Evolutionary conservation across 768 basidiomycete species (phyloP).

Genomic region (Rhizopogon vinicolor): DNA sequence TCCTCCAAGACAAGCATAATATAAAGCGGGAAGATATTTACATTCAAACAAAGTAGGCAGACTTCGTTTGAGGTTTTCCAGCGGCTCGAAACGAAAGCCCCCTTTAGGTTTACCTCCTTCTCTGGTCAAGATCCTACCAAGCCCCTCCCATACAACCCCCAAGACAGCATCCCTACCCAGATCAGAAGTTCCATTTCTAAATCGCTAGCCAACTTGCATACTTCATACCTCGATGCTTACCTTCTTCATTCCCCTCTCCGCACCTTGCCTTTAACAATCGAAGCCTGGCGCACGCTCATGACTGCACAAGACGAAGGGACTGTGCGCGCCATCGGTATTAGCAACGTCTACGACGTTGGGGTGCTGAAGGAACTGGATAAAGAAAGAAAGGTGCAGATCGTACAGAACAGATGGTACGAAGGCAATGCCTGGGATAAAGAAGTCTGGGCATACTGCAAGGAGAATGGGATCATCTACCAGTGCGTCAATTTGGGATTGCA

Average conservation of each 20-base stretch:
- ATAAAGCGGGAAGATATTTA: constrained; percentile 68
- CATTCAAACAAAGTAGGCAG: constrained; percentile 71
- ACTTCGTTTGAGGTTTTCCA: neutral
- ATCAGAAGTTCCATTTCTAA: constrained; percentile 54
- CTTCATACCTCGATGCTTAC: constrained; percentile 74
- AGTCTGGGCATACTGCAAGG: constrained; percentile 60
- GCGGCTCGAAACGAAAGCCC: neutral
- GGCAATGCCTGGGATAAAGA: constrained; percentile 71
- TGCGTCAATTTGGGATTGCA: constrained; percentile 22
- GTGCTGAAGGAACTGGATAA: constrained; percentile 49
- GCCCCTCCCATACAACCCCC: constrained; percentile 71
- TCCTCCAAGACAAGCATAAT: constrained; percentile 50
- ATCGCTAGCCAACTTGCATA: constrained; percentile 66
- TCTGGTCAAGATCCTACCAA: constrained; percentile 66
- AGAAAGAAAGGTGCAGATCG: constrained; percentile 59
- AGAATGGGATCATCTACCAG: constrained; percentile 70
- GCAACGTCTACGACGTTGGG: constrained; percentile 68
- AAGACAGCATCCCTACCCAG: constrained; percentile 49
- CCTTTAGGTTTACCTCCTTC: constrained; percentile 63
- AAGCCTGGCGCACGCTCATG: constrained; percentile 65
- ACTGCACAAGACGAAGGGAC: constrained; percentile 61
- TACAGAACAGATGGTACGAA: constrained; percentile 85
- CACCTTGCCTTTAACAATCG: constrained; percentile 53
- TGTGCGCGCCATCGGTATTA: constrained; percentile 64
- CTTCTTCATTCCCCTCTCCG: constrained; percentile 73